Evolutionary conservation across 73 alveolate genomes (phyloP), one percentile per base, ranked within the genome.

Genomic region (Effrenium voratum): DNA sequence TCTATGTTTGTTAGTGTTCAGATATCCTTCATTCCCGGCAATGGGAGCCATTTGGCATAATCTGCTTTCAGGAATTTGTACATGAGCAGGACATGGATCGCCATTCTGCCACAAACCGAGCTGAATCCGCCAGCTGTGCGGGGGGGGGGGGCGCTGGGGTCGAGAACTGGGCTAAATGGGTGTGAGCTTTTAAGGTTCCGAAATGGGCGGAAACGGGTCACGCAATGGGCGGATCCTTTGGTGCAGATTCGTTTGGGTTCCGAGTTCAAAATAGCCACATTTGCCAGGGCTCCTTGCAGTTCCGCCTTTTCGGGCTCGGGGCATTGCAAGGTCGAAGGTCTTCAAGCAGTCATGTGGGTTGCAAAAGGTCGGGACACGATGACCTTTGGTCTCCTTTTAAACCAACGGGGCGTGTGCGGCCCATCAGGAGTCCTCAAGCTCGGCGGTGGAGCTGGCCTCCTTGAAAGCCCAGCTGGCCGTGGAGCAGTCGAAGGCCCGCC

Each of bases 401-500:
- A 50, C 1, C 85, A 46, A 24, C 59, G 70, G 63, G 40, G 55
- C 41, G 85, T 34, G 38, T 87, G 52, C 34, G 36, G 50, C n/a
- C 59, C 40, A 87, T 87, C 95, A 60, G 26, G 95, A 60, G 2
- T 87, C 95, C 47, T 60, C 95, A 36, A 66, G 63, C 49, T 41
- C 85, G 3, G 95, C 95, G 13, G 95, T 87, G 43, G 95, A 87
- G 50, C 47, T 87, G 84, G 95, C 95, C 15, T 63, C 95, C 49
- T 60, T 87, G 70, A 87, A 87, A 32, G 95, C 95, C 10, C 83
- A 63, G 85, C 70, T 87, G 40, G 85, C 63, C 13, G 85, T 87
- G 95, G 95, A 87, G 85, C 95, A 87, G 43, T 43, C 85, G 85
- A 87, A 87, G 95, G 95, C 77, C n/a, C 19, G 63, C 63, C 63